Base-by-base conservation (phyloP, 1,284 basidiomycete species). In the Takashimella koratensis region DNA sequence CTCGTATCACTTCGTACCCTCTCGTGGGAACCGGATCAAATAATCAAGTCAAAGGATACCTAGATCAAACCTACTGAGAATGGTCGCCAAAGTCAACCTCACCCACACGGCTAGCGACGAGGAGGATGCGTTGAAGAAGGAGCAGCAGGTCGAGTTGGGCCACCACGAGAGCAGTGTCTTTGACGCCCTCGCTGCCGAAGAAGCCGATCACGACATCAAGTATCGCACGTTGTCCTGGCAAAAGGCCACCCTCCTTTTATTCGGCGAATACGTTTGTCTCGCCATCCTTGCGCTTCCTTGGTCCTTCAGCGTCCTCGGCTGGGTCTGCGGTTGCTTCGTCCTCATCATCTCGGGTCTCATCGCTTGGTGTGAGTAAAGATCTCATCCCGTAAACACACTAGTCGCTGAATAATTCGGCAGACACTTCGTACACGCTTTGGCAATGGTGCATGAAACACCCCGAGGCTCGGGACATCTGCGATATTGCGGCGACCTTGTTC, bases 371-470 rank as follows among this genome's bases (percentile, higher is more conserved):
- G 44, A 64, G 68, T 67, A 8, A 36, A 8, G 10, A 8, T 36
- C 16, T 36, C 16, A 8, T 36, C 16, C 16, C 8, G 16, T 8
- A 36, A 36, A 36, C 8, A 36, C 8, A 36, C 13, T 22, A 36
- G 4, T 4, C 45, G 8, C 42, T 43, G 6, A 8, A 21, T n/a
- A 12, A 43, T 10, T 22, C 6, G 8, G 1, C 46, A 71, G 69
- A 71, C 59, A 73, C 71, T 1, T 65, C 61, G 11, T 74, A 74
- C 50, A 45, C 64, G n/a, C 56, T 70, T 8, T 74, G 70, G 71
- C 64, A 73, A 51, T 86, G 81, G 70, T 84, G 82, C 67, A 77
- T 86, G 62, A 76, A 75, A 54, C 79, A 86, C 56, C 84, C 84
- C 0, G 79, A 83, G 50, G 72, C 80, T 11, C 78, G 79, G n/a